phyloP scores from a whole-genome alignment of 352 stramenopile genomes.

The Blastocystis sp. region DNA sequence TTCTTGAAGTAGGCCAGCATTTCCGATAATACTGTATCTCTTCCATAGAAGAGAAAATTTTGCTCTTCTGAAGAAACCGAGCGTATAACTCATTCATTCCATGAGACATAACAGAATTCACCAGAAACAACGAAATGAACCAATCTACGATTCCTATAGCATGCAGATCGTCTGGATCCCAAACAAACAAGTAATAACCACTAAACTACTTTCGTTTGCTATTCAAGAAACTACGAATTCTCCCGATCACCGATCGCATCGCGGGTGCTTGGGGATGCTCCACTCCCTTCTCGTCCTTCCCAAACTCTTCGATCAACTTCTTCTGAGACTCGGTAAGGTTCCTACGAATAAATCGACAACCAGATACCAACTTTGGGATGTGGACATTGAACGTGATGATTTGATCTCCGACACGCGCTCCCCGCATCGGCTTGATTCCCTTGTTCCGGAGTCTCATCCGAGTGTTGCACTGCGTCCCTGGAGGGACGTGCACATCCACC shows the following conservation, averaged over 20 bases:
- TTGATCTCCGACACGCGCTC: constrained; percentile 75
- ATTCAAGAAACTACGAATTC: constrained; percentile 5
- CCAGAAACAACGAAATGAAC: too few relatives aligned
- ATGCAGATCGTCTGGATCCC: too few relatives aligned
- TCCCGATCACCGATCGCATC: neutral
- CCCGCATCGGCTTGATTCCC: constrained; percentile 81
- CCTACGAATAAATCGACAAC: neutral
- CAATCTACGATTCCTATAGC: too few relatives aligned
- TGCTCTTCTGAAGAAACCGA: neutral
- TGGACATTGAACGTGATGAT: constrained; percentile 79
- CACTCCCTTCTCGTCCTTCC: constrained; percentile 74
- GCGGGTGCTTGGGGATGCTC: constrained; percentile 56
- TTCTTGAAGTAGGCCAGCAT: neutral
- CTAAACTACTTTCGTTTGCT: constrained; percentile 22
- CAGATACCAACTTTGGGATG: constrained; percentile 71
- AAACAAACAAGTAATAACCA: neutral
- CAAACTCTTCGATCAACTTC: constrained; percentile 78
- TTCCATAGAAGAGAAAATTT: constrained; percentile 6
- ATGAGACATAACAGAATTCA: neutral
- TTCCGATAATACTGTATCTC: neutral
- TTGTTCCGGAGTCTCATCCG: constrained; percentile 80
- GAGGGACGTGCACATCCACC: constrained; percentile 70
- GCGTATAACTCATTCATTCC: neutral
- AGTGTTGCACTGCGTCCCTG: constrained; percentile 76
- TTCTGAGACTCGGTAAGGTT: constrained; percentile 74